Evolutionary conservation across 805 yeast genomes (phyloP), one percentile per base, ranked within the genome.

Genomic region (Nakazawaea wyomingensis): DNA sequence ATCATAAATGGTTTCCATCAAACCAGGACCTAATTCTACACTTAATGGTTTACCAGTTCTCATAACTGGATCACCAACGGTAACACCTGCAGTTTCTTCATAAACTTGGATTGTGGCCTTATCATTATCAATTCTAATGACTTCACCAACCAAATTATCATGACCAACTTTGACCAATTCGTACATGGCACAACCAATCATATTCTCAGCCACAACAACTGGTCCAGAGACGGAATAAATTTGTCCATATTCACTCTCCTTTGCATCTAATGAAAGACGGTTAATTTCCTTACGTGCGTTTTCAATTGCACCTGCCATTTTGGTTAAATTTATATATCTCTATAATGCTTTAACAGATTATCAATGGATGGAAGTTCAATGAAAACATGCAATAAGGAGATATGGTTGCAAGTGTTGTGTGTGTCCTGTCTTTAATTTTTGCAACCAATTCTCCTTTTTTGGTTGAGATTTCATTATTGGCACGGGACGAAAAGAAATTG

Each of bases 161-260:
- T 93, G 98, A 55, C 99, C 98, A 52, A 93, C 99, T 65, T 83
- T 89, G 59, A 91, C 99, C 67, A 93, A 76, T 65, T 93, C 99
- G 76, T 93, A 91, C 99, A 93, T 93, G 57, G 98, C 97, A 79
- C 97, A 88, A 50, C 99, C 99, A 68, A 90, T 86, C 98, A 93
- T 89, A 72, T 93, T 85, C 68, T 93, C 98, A 39, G 99, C 99
- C 38, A 93, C 82, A 42, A 93, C 85, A 56, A 93, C 99, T 21
- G 99, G 98, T 59, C 99, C 99, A 17, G 98, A 90, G 39, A 93
- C 97, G 26, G 97, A 88, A 70, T 80, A 90, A 57, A 93, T 85
- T 53, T 76, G 81, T 45, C 96, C 99, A 64, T 86, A 87, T 52
- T 81, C 82, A 43, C 84, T 74, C 66, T 91, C 97, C 26, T 68